A percentile compares a stretch with the other conserved stretches of the same genome.
These are phyloP conservation scores for Flaveria sonorensis DNA, from an alignment of 129 eudicot species.

Conservation along the genomic window DNA sequence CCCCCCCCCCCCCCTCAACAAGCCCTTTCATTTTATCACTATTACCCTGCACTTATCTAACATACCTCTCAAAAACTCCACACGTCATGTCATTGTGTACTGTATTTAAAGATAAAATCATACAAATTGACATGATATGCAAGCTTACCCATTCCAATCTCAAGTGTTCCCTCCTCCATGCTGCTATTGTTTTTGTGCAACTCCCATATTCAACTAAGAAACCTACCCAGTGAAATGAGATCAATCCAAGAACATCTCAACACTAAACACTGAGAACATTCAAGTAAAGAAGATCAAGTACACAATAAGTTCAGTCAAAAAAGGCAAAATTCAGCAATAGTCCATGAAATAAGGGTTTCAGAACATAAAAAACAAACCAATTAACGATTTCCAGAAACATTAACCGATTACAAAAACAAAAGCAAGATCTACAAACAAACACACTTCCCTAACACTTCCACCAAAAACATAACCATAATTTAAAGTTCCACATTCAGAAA, in stretches of 20 bases:
- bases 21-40: not conserved
- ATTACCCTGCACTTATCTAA: not conserved
- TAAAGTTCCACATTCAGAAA: not conserved
- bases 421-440: constrained; percentile 7
- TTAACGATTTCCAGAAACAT: constrained; percentile 2
- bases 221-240: constrained; percentile 15
- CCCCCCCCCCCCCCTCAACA: too few relatives aligned
- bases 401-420: not conserved
- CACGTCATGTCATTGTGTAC: not conserved
- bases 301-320: constrained; percentile 7
- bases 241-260: not conserved
- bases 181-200: constrained; percentile 52
- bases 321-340: not conserved
- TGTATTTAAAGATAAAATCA: not conserved
- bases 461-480: not conserved
- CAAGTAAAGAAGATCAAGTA: not conserved
- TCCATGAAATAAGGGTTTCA: constrained; percentile 1
- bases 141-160: constrained; percentile 89
- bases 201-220: constrained; percentile 55
- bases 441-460: not conserved
- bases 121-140: not conserved
- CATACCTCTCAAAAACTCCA: not conserved
- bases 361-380: not conserved
- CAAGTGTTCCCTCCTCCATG: constrained; percentile 82
- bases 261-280: not conserved